These are phyloP conservation scores for Pterulicium gracile DNA, from an alignment of 1,284 basidiomycete species.

Conservation along the genomic window DNA sequence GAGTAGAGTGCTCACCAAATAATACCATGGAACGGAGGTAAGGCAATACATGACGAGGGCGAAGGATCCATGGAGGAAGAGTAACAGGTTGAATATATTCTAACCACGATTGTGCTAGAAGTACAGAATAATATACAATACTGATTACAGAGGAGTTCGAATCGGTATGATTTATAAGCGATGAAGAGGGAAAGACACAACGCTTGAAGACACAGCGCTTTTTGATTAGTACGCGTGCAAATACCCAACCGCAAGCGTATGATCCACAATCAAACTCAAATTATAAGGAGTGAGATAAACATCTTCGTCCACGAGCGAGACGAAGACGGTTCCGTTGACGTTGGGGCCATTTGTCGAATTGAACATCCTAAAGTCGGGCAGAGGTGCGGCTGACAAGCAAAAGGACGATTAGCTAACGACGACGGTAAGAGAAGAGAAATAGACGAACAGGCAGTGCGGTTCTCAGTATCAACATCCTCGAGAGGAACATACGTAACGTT, in stretches of 20 bases:
- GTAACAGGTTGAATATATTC: no score
- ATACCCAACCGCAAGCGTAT: not conserved
- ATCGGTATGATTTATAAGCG: no score
- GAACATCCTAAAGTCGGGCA: not conserved
- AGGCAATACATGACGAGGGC: no score
- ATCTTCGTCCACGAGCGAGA: not conserved
- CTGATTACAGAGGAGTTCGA: no score
- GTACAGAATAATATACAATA: no score
- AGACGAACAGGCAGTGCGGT: not conserved
- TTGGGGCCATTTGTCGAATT: not conserved
- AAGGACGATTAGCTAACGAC: not conserved
- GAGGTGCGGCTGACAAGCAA: not conserved
- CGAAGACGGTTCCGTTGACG: not conserved
- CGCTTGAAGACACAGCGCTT: not conserved
- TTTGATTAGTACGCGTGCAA: not conserved
- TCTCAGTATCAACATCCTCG: slow-evolving; percentile 17
- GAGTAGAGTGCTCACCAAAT: no score
- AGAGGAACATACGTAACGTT: slow-evolving; percentile 55
- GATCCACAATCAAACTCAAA: not conserved
- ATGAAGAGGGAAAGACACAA: no score
- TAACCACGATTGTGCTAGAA: no score
- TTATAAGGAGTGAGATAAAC: not conserved
- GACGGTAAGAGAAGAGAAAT: not conserved
- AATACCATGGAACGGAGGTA: no score
- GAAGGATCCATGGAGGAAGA: no score